Evolutionary conservation across 2,329 filamentous ascomycete genomes (phyloP).

Genomic region (Penicillium palitans): DNA sequence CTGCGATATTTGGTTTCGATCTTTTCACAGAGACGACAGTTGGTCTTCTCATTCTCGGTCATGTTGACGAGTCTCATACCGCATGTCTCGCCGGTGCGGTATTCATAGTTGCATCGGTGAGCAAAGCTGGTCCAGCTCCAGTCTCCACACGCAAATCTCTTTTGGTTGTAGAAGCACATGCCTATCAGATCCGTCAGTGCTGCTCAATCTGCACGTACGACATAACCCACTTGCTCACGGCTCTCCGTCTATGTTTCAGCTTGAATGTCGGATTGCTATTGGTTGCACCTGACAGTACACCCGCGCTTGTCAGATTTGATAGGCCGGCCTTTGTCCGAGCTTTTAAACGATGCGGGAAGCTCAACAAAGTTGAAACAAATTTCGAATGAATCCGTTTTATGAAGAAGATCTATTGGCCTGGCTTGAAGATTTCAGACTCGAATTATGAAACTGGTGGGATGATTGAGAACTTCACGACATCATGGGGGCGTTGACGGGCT

Average conservation of each 20-base stretch:
- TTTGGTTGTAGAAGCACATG: conserved; percentile 98
- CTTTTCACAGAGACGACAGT: conserved; percentile 85
- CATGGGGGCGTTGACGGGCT: conserved; percentile 30
- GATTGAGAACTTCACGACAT: conserved; percentile 28
- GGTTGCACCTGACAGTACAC: conserved; percentile 29
- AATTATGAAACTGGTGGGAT: conserved; percentile 34
- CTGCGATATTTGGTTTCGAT: conserved; percentile 81
- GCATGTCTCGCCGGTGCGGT: conserved; percentile 94
- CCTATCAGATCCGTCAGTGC: conserved; percentile 42
- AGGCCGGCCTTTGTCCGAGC: conserved; percentile 32
- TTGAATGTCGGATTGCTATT: conserved; percentile 32
- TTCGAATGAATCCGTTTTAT: conserved; percentile 21
- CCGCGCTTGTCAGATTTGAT: conserved; percentile 34
- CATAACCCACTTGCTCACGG: conserved; percentile 37
- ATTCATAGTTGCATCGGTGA: conserved; percentile 90
- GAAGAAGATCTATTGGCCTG: conserved; percentile 26
- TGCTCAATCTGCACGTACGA: conserved; percentile 20
- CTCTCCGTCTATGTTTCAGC: conserved; percentile 38
- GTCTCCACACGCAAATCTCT: conserved; percentile 79
- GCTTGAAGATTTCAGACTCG: conserved; percentile 16
- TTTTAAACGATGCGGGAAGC: conserved; percentile 19
- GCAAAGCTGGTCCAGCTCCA: conserved; percentile 95
- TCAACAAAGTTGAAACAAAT: conserved; percentile 26
- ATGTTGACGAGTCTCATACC: conserved; percentile 86
- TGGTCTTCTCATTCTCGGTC: conserved; percentile 62